A percentile compares a stretch with the other conserved stretches of the same genome.
These are phyloP conservation scores for Trichosphaerium sp. DNA, from an alignment of 78 protist species.

Conservation along the genomic window DNA sequence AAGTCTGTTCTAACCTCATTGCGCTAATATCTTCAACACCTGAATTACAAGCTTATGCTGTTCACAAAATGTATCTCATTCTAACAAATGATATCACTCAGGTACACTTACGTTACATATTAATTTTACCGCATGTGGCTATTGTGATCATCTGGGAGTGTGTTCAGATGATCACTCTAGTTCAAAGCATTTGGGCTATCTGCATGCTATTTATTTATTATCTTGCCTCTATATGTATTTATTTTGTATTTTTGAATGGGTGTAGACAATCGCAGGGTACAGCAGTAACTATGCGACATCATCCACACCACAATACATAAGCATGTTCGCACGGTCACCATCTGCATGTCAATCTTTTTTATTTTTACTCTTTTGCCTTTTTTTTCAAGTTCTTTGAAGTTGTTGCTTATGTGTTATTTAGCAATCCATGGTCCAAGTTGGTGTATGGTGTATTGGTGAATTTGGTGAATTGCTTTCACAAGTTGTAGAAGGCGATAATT, in stretches of 20 bases:
- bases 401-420: background rate
- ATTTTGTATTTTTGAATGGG: too few species aligned
- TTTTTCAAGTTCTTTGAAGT: background rate
- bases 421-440: conserved; percentile 37
- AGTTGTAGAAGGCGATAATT: background rate
- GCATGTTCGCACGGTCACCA: background rate
- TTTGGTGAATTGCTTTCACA: conserved; percentile 59
- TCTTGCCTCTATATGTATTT: too few species aligned
- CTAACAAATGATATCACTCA: conserved; percentile 34
- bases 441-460: conserved; percentile 88
- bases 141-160: background rate
- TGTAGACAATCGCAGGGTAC: too few species aligned
- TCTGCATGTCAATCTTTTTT: background rate
- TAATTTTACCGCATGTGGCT: background rate
- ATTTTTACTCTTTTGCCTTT: background rate
- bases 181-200: too few species aligned
- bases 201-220: too few species aligned
- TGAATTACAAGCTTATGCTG: conserved; percentile 55
- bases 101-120: conserved; percentile 30
- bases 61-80: conserved; percentile 41
- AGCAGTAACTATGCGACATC: too few species aligned
- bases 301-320: too few species aligned
- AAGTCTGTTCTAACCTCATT: conserved; percentile 39
- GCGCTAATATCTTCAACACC: conserved; percentile 35
- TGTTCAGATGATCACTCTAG: too few species aligned